These are phyloP conservation scores for Penicillium sp. DNA, from an alignment of 2,329 filamentous ascomycete genomes.

Conservation along the genomic window DNA sequence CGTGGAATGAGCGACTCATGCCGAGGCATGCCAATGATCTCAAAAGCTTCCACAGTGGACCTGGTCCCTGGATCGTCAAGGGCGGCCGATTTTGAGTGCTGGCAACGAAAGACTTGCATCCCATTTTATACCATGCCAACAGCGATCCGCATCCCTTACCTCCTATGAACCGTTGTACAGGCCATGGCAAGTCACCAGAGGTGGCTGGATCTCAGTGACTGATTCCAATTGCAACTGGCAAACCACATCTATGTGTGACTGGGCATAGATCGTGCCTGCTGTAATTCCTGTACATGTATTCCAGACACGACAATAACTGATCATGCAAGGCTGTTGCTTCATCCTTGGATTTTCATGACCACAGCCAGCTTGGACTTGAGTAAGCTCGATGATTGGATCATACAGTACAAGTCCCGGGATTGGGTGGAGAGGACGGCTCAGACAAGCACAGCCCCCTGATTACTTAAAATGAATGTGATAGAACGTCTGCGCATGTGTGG, in stretches of 20 bases:
- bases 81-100: conserved; percentile 1
- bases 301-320: neutral
- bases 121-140: conserved; percentile 7
- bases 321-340: conserved; percentile 2
- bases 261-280: no score
- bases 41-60: neutral
- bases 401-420: neutral
- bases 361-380: neutral
- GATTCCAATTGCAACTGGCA: neutral
- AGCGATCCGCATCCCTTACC: conserved; percentile 16
- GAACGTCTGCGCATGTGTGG: conserved; percentile 3
- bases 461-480: conserved; percentile 4
- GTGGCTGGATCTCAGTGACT: neutral
- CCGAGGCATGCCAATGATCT: no score
- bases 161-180: neutral
- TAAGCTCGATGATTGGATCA: conserved; percentile 2
- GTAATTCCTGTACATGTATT: conserved; percentile 1
- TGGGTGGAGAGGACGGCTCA: neutral
- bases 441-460: conserved; percentile 9
- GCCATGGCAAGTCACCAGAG: neutral
- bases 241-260: no score
- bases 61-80: conserved; percentile 7
- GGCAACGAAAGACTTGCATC: neutral
- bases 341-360: neutral
- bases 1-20: conserved; percentile 7